Evolutionary conservation across 1,284 basidiomycete species (phyloP).

Genomic region (Sanghuangporus weigelae): DNA sequence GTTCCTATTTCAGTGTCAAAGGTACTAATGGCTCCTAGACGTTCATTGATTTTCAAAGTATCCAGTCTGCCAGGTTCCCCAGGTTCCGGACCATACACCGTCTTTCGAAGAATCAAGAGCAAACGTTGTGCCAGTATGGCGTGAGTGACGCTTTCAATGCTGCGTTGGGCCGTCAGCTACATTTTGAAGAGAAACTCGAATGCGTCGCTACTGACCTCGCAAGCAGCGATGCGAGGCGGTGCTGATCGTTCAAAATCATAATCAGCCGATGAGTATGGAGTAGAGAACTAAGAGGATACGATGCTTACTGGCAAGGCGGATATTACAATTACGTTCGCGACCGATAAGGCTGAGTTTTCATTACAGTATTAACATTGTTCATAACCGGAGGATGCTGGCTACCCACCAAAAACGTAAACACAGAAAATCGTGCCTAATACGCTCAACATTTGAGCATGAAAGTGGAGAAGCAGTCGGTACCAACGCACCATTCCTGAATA

Average conservation of each 20-base stretch:
- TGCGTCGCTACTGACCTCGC: not conserved
- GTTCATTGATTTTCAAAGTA: not conserved
- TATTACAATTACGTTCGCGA: conserved; percentile 6
- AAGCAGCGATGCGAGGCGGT: not conserved
- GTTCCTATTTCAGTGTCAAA: not conserved
- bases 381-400: not conserved
- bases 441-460: not conserved
- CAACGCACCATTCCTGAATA: conserved; percentile 7
- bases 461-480: not conserved
- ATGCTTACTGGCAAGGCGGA: not conserved
- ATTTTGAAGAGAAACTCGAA: not conserved
- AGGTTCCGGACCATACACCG: not conserved
- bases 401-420: conserved; percentile 3
- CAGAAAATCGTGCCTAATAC: conserved; percentile 1
- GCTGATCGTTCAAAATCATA: not conserved
- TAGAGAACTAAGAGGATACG: not conserved
- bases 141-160: conserved; percentile 5
- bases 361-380: not conserved
- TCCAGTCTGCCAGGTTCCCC: not conserved
- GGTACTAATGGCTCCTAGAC: not conserved
- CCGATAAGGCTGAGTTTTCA: not conserved
- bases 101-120: not conserved
- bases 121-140: conserved; percentile 2
- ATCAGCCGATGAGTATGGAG: not conserved
- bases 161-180: not conserved